phyloP scores from a whole-genome alignment of 1,284 basidiomycete species.

The Boletus semigastroideus region DNA sequence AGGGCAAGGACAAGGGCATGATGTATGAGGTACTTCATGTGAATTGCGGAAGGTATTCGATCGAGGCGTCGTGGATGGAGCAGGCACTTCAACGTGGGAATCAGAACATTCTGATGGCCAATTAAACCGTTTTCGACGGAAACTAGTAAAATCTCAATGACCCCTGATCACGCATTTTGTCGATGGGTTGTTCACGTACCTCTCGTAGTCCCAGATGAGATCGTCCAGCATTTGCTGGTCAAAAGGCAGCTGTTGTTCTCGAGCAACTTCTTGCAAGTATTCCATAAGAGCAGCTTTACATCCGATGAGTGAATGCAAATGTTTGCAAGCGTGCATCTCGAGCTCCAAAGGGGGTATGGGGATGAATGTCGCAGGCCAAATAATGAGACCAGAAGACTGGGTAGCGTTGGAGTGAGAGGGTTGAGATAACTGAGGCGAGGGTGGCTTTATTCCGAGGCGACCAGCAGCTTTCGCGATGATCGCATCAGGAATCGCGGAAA shows the following conservation, averaged over 20 bases:
- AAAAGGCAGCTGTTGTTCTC: constrained; percentile 23
- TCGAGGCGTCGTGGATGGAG: constrained; percentile 24
- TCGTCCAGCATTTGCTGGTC: constrained; percentile 50
- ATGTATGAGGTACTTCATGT: constrained; percentile 9
- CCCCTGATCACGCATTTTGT: constrained; percentile 1
- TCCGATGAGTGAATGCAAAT: constrained; percentile 60
- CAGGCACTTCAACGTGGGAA: constrained; percentile 9
- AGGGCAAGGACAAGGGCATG: constrained; percentile 8
- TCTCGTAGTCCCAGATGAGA: constrained; percentile 65
- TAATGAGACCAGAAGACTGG: constrained; percentile 52
- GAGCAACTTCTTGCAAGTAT: constrained; percentile 43
- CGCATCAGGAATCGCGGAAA: constrained; percentile 27
- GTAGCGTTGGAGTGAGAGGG: constrained; percentile 6
- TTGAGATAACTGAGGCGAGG: constrained; percentile 9
- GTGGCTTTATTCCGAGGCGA: constrained; percentile 38
- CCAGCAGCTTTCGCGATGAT: constrained; percentile 44
- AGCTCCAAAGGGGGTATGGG: constrained; percentile 56
- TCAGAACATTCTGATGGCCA: constrained; percentile 42
- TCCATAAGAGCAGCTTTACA: constrained; percentile 58
- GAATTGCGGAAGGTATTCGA: constrained; percentile 21
- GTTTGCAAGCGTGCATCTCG: constrained; percentile 68
- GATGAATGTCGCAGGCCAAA: constrained; percentile 58
- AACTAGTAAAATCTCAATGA: constrained; percentile 38
- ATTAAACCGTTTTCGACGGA: constrained; percentile 60
- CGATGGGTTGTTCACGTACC: constrained; percentile 41